Conservation (phyloP, 306 rosid species). For the Styphnolobium japonicum region DNA sequence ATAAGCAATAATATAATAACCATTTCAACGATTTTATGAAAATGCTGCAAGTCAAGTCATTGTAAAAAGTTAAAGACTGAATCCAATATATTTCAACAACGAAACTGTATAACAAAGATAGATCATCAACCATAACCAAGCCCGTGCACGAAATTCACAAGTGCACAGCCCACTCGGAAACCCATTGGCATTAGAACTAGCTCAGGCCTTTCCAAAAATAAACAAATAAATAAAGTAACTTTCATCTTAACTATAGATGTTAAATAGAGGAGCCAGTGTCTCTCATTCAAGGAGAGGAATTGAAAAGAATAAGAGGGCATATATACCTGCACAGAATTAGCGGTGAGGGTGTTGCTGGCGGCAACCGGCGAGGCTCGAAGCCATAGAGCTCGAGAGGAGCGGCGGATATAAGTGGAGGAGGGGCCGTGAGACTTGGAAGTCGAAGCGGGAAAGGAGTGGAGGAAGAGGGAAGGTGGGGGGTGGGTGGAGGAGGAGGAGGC, state of each 20-base stretch:
- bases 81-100: background rate
- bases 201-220: no score
- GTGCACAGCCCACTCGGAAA: background rate
- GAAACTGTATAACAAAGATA: background rate
- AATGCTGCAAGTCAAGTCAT: background rate
- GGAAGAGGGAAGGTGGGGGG: constrained; percentile 26
- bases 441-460: constrained; percentile 18
- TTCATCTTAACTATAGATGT: background rate
- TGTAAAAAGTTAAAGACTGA: background rate
- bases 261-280: background rate
- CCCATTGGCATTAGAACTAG: no score
- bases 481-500: background rate
- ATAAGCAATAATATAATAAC: background rate
- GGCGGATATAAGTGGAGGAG: background rate
- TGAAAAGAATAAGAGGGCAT: background rate
- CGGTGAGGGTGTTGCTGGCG: constrained; percentile 32
- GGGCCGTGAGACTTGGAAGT: background rate
- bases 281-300: background rate
- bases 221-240: no score
- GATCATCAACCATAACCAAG: background rate
- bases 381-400: background rate
- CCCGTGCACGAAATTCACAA: background rate
- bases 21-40: background rate
- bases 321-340: constrained; percentile 48
- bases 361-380: constrained; percentile 26